Percentiles rank a stretch among this genome's conserved stretches.
Evolutionary conservation across 2,329 filamentous ascomycete genomes (phyloP).

Genomic region (Colletotrichum graminicola): DNA sequence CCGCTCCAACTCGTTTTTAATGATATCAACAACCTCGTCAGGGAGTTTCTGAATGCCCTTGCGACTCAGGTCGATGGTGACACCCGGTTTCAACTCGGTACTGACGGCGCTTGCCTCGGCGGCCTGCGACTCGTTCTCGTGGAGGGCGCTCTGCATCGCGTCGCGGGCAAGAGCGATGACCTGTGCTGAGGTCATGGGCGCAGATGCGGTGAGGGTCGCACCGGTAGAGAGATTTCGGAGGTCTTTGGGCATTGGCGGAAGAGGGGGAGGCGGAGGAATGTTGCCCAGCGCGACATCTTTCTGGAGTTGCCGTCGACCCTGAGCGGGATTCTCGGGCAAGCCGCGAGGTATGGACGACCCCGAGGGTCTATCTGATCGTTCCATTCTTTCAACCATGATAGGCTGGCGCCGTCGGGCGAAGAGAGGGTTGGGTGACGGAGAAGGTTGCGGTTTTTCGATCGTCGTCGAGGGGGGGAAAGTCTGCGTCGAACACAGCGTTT

Average conservation of each 20-base stretch:
- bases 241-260: constrained; percentile 59
- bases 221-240: constrained; percentile 61
- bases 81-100: constrained; percentile 74
- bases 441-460: constrained; percentile 4
- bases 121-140: constrained; percentile 74
- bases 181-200: constrained; percentile 70
- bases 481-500: constrained; percentile 38
- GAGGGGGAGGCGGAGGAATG: constrained; percentile 55
- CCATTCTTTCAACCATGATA: constrained; percentile 41
- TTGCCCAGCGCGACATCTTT: constrained; percentile 55
- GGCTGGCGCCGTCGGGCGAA: constrained; percentile 22
- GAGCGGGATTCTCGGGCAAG: constrained; percentile 56
- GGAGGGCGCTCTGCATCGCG: constrained; percentile 75
- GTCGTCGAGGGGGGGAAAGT: constrained; percentile 24
- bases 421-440: constrained; percentile 6
- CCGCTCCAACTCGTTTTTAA: constrained; percentile 81
- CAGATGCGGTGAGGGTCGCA: constrained; percentile 62
- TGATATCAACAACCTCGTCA: constrained; percentile 80
- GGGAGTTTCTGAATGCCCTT: constrained; percentile 79
- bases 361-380: constrained; percentile 45
- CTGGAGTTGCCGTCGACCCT: constrained; percentile 54
- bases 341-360: constrained; percentile 51
- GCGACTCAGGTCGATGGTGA: constrained; percentile 83
- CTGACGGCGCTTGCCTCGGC: constrained; percentile 71
- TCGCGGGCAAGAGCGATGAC: constrained; percentile 75